Percentiles rank a stretch among this genome's conserved stretches.
Evolutionary conservation across 78 protist genomes (phyloP).

Genomic region (Creolimax fragrantissima): DNA sequence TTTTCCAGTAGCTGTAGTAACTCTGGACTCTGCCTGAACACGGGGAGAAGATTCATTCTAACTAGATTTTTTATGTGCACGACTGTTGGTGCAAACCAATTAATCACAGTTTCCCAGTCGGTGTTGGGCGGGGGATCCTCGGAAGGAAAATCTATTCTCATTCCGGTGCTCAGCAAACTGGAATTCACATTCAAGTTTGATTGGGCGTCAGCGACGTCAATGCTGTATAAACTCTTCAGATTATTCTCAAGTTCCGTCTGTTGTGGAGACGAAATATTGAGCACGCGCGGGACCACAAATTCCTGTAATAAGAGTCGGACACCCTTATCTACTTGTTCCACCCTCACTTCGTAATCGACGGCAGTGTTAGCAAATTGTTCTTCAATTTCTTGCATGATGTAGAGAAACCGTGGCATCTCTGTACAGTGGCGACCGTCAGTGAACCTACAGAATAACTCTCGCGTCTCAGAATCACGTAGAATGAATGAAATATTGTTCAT

Average conservation of each 20-base stretch:
- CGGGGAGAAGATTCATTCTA: neutral
- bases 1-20: neutral
- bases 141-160: neutral
- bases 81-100: neutral
- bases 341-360: neutral
- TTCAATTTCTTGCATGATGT: neutral
- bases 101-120: neutral
- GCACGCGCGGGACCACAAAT: neutral
- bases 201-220: neutral
- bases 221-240: neutral
- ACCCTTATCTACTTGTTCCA: neutral
- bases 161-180: neutral
- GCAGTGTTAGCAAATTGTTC: neutral
- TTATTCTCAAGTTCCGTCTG: neutral
- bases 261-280: neutral
- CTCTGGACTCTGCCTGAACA: neutral
- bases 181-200: neutral
- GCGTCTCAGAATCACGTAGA: neutral
- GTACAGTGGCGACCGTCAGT: neutral
- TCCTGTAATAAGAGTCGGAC: neutral
- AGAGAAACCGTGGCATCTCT: neutral
- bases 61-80: neutral
- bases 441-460: neutral
- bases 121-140: neutral
- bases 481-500: neutral